Percentiles rank a stretch among this genome's conserved stretches.
phyloP scores from a whole-genome alignment of 1,284 basidiomycete species.

The Cutaneotrichosporon mucoides region DNA sequence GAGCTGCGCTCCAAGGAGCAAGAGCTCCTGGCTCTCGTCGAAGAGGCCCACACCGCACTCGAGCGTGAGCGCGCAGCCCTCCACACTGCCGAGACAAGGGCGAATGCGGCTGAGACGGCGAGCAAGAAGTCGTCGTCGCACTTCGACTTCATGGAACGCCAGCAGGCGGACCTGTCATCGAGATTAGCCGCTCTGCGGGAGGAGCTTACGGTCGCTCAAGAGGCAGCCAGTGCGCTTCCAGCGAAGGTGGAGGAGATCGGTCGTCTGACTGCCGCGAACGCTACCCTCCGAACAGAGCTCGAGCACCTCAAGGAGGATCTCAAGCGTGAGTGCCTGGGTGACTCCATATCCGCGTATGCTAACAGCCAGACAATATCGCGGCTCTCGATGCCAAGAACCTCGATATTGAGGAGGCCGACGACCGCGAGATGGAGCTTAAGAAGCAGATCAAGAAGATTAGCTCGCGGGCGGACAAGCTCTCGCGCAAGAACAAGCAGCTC shows the following conservation, averaged over 20 bases:
- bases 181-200: constrained; percentile 7
- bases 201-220: constrained; percentile 3
- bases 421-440: constrained; percentile 18
- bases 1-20: not conserved
- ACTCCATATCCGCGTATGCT: no score
- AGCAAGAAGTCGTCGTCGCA: constrained; percentile 2
- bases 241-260: constrained; percentile 5
- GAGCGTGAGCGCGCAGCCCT: not conserved
- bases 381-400: constrained; percentile 12
- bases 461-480: constrained; percentile 13
- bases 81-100: not conserved
- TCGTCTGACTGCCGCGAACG: constrained; percentile 29
- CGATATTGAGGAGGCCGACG: constrained; percentile 23
- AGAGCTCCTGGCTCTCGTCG: not conserved
- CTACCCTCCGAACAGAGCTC: constrained; percentile 24
- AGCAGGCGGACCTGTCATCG: constrained; percentile 9
- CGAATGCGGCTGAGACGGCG: constrained; percentile 1
- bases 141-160: constrained; percentile 12
- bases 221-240: not conserved
- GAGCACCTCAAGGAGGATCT: constrained; percentile 15
- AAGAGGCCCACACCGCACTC: not conserved
- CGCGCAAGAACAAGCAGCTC: constrained; percentile 11
- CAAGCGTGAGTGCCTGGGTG: not conserved
- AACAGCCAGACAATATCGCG: not conserved
- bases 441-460: constrained; percentile 11